These are phyloP conservation scores for Zymoseptoria passerinii DNA, from an alignment of 2,329 filamentous ascomycete species.

Conservation along the genomic window DNA sequence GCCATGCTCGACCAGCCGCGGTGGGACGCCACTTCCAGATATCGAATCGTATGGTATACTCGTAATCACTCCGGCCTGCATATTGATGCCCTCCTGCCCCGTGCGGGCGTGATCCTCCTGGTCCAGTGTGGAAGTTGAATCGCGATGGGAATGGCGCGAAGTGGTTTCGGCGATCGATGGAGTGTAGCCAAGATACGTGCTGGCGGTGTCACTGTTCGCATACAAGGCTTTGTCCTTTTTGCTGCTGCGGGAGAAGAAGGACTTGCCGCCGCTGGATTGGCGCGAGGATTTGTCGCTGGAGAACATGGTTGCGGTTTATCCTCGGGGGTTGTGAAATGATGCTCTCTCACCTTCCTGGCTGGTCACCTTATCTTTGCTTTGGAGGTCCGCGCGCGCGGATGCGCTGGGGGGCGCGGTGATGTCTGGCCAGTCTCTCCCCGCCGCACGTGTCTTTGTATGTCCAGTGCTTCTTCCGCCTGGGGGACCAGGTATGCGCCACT, in stretches of 20 bases:
- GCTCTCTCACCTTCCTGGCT: background rate
- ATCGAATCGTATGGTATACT: conserved; percentile 78
- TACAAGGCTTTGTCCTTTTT: conserved; percentile 61
- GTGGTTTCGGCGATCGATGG: conserved; percentile 61
- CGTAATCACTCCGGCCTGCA: conserved; percentile 74
- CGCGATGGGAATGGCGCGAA: conserved; percentile 64
- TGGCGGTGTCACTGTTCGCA: conserved; percentile 44
- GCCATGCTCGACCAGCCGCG: conserved; percentile 65
- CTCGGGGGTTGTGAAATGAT: background rate
- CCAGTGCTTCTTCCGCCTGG: background rate
- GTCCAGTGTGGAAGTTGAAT: conserved; percentile 39
- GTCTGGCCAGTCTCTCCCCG: conserved; percentile 7
- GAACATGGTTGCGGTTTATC: conserved; percentile 21
- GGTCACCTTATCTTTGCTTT: conserved; percentile 1
- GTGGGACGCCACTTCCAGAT: conserved; percentile 56
- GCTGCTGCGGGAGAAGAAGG: conserved; percentile 69
- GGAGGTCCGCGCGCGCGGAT: background rate
- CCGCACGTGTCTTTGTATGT: background rate
- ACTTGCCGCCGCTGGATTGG: conserved; percentile 72
- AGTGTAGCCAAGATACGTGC: conserved; percentile 51
- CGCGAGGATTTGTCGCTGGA: conserved; percentile 61
- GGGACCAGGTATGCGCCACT: background rate
- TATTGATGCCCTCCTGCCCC: conserved; percentile 53
- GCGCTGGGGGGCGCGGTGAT: background rate
- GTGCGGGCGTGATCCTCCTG: conserved; percentile 17